Conservation (phyloP, 2,329 filamentous ascomycete species). For the Ophiostoma sp. region DNA sequence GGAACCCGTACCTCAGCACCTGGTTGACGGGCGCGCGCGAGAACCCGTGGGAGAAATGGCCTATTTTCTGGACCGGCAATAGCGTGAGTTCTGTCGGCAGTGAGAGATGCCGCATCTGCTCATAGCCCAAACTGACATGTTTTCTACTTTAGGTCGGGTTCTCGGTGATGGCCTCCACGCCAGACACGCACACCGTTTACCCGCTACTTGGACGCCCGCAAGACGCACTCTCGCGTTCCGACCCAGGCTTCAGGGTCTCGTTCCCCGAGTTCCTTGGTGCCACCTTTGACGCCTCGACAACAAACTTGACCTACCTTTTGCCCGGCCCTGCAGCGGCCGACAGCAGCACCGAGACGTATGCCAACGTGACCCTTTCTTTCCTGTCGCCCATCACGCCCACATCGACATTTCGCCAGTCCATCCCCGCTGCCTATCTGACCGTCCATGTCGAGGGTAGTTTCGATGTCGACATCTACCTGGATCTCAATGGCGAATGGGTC, state of each 20-base stretch:
- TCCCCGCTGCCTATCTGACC: conserved; percentile 76
- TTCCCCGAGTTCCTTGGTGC: conserved; percentile 35
- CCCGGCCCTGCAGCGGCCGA: conserved; percentile 22
- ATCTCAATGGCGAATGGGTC: conserved; percentile 74
- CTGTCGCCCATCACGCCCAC: conserved; percentile 76
- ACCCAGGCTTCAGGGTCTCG: conserved; percentile 36
- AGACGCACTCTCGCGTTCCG: conserved; percentile 39
- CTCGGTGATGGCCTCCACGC: conserved; percentile 45
- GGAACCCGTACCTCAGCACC: conserved; percentile 56
- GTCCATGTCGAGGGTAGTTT: conserved; percentile 63
- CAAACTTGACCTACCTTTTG: conserved; percentile 42
- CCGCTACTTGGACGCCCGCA: conserved; percentile 49
- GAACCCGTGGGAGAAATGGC: conserved; percentile 76
- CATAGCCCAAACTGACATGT: neutral
- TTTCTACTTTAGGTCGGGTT: conserved; percentile 37
- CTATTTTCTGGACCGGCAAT: conserved; percentile 49
- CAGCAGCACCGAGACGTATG: conserved; percentile 16
- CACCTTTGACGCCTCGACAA: conserved; percentile 28
- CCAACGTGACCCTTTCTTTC: conserved; percentile 47
- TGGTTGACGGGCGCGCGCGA: conserved; percentile 63
- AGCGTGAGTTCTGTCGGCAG: conserved; percentile 25
- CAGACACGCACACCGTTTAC: conserved; percentile 40
- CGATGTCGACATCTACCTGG: conserved; percentile 59
- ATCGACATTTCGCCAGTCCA: conserved; percentile 70
- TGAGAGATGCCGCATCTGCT: no score